Evolutionary conservation across 1,139 yeast genomes (phyloP), one percentile per base, ranked within the genome.

Genomic region (Trichomonascaceae sp.): DNA sequence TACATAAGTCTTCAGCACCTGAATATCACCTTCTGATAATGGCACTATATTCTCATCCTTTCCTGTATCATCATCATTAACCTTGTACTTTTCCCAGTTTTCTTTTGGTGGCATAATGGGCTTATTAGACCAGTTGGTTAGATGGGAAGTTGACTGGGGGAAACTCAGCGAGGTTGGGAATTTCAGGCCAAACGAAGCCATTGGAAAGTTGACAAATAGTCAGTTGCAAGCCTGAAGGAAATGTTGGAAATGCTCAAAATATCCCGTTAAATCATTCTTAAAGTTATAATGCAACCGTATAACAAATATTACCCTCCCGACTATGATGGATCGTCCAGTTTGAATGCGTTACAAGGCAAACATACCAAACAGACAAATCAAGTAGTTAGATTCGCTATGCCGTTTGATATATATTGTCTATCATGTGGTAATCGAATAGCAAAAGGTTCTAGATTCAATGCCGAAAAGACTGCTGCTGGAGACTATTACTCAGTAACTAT

Each of bases 31-130:
- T 68, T 95, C 99, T 57, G 93, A 81, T 63, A 93, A 80, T 9
- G 99, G 99, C 24, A 81, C 82, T 61, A 88, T 85, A 64, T 90
- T 86, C 58, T 86, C 91, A 55, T 74, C 79, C 48, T 72, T 71
- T 39, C 69, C 74, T 20, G 86, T 93, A 61, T 87, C 96, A 20
- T 84, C 90, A 61, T 86, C 96, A 18, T 96, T 95, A 50, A 95
- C 85, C 69, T 84, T 85, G 73, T 89, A 90, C 72, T 93, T 93
- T 70, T 95, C 99, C 99, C 99, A 93, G 70, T 93, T 96, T 54
- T 86, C 87, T 74, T 86, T 87, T 59, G 93, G 90, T 57, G 93
- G 87, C 93, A 85, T 85, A 60, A 48, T 67, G 53, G n/a, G 8
- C 13, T 6, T 4, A 27, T 39, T 47, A 27, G 9, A n/a, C 38